Conservation (phyloP, 768 basidiomycete genomes). For the Tulasnella sp. region DNA sequence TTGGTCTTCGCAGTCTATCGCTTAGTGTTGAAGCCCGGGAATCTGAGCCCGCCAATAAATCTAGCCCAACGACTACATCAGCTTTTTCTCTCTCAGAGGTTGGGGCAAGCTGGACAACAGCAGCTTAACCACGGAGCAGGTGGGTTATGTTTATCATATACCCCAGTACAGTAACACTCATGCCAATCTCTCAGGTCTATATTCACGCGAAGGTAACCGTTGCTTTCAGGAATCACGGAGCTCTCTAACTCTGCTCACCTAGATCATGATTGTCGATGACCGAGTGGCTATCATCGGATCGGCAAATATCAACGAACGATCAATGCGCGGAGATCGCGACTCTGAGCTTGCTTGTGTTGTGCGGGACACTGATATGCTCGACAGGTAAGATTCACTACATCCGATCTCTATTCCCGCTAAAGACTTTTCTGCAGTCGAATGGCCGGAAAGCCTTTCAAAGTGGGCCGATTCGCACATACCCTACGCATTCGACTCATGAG, state of each 20-base stretch:
- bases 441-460: slow-evolving; percentile 90
- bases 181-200: slow-evolving; percentile 47
- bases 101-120: slow-evolving; percentile 89
- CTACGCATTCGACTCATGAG: slow-evolving; percentile 90
- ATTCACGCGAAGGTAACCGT: slow-evolving; percentile 67
- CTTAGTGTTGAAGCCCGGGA: background rate
- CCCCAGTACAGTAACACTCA: background rate
- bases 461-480: slow-evolving; percentile 93
- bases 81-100: slow-evolving; percentile 79
- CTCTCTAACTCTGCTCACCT: background rate
- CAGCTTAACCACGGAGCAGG: slow-evolving; percentile 79
- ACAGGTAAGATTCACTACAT: slow-evolving; percentile 42
- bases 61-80: slow-evolving; percentile 90
- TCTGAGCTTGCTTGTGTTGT: slow-evolving; percentile 91
- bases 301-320: slow-evolving; percentile 96
- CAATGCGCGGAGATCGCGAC: slow-evolving; percentile 90
- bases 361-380: slow-evolving; percentile 93
- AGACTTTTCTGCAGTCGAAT: slow-evolving; percentile 49
- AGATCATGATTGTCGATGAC: slow-evolving; percentile 80
- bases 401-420: background rate
- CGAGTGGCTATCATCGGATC: slow-evolving; percentile 89
- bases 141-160: slow-evolving; percentile 21
- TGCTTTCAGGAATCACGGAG: background rate
- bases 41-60: slow-evolving; percentile 6
- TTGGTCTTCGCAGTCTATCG: slow-evolving; percentile 28